Evolutionary conservation across 345 rosid genomes (phyloP).

Genomic region (Syzygium aqueum): DNA sequence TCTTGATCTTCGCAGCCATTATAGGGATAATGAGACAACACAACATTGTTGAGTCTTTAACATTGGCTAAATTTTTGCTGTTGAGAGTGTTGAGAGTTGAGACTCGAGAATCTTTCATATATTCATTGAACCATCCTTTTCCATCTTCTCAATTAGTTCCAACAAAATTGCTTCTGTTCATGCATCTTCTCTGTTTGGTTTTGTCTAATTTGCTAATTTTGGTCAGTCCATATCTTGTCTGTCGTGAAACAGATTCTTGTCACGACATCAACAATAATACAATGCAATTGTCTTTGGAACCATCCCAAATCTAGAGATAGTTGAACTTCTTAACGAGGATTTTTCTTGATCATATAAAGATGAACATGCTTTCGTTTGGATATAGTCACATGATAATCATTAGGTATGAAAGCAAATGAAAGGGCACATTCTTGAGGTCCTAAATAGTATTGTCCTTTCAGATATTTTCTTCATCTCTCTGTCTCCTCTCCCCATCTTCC

Average conservation of each 20-base stretch:
- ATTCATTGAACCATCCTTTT: background rate
- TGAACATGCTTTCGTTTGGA: background rate
- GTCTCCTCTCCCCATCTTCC: too few relatives aligned
- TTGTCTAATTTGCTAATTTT: background rate
- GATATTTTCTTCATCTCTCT: too few relatives aligned
- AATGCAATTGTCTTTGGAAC: background rate
- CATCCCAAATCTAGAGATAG: background rate
- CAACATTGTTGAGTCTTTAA: background rate
- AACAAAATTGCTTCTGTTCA: background rate
- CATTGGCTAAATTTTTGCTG: background rate
- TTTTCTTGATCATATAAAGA: background rate
- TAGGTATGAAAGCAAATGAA: background rate
- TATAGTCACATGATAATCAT: background rate
- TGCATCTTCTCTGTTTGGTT: background rate
- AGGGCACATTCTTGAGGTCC: background rate
- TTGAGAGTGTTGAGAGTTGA: background rate
- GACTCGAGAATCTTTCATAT: background rate
- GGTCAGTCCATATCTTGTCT: background rate
- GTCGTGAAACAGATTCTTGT: background rate
- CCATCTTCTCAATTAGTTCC: background rate
- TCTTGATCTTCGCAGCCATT: background rate
- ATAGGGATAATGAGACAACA: background rate
- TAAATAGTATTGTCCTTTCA: background rate
- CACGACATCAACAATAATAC: background rate
- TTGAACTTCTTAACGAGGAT: background rate